Evolutionary conservation across 2,329 filamentous ascomycete species (phyloP), one percentile per base, ranked within the genome.

Genomic region (Diplodia scrobiculata): DNA sequence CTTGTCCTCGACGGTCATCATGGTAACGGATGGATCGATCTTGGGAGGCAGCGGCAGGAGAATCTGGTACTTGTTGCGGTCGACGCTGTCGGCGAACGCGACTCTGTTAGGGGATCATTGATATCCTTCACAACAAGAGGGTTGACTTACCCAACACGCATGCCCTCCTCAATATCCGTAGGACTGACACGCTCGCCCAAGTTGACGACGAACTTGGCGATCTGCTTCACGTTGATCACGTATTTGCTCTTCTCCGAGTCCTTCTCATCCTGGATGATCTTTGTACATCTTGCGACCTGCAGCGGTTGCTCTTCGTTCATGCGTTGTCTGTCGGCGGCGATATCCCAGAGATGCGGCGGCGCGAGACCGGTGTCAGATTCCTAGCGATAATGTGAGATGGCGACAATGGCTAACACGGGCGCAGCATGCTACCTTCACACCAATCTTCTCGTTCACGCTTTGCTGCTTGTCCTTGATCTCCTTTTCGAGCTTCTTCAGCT

Each of bases 1-100:
- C 84, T 99, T 99, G 82, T 99, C 95, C 83, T 99, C 95, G 70
- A 99, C 95, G 60, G 95, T 98, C 95, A 99, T 99, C 95, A 99
- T 99, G 47, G 95, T 99, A 71, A 99, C 95, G 72, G 91, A 97
- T 64, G 95, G 94, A 76, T 99, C 95, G 82, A 99, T 99, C 85
- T 98, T 99, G 41, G 95, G 95, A 51, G 95, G 95, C 65, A 99
- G 83, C 41, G 95, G 95, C 55, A 99, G 85, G 79, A 99, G 88
- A 74, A 99, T 99, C 81, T 99, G 95, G 81, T 99, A 99, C 84
- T 99, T 99, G 84, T 96, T 98, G 67, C 95, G 87, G 80, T 99
- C 95, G 77, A 99, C 95, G 76, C 87, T 86, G 21, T 11, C 25
- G 14, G 25, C 17, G 9, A 3, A 10, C 17, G 45, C 62, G 71